Base-by-base conservation (phyloP, 148 eudicot genomes). In the Polygonum aviculare region DNA sequence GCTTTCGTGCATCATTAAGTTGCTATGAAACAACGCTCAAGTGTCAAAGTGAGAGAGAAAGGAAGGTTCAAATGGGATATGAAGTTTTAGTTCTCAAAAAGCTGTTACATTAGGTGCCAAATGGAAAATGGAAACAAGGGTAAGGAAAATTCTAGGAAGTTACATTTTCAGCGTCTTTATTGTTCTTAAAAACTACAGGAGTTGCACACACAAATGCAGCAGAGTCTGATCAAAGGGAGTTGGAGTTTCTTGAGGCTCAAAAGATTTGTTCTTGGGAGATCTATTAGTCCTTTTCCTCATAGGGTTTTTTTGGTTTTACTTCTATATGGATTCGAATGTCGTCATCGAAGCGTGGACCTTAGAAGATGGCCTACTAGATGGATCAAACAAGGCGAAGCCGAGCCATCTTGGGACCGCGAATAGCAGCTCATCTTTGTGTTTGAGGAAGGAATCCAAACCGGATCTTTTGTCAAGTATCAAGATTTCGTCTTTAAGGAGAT, bases 351-450 rank as follows among this genome's bases (percentile, higher is more conserved):
- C 76, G 50, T 78, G 78, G 75, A 75, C 79, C 72, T 12, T 81
- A 81, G 89, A 90, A 69, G 79, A 80, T 55, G 87, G 85, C 12
- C 79, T 79, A 3, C 57, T 80, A 62, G 69, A 72, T 77, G 90
- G 48, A 35, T 54, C 60, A 49, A 72, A 67, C 72, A 75, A 79
- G 74, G 88, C 65, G 69, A 70, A 74, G 7, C 78, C 78, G 72
- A 72, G 78, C 69, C 54, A 72, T 49, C 65, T 81, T 65, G 77
- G 79, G 78, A 82, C 82, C 15, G 84, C 85, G 19, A 51, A 44
- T 44, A 44, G 6, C 47, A 19, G 81, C 14, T 79, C 82, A 39
- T 79, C 59, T 52, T 52, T n/a, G 59, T 52, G 81, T 69, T 74
- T 85, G 72, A 79, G 86, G 67, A 84, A 80, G 74, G 82, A 79